phyloP scores from a whole-genome alignment of 2,329 filamentous ascomycete species.

The Neofusicoccum kwambonambiense region DNA sequence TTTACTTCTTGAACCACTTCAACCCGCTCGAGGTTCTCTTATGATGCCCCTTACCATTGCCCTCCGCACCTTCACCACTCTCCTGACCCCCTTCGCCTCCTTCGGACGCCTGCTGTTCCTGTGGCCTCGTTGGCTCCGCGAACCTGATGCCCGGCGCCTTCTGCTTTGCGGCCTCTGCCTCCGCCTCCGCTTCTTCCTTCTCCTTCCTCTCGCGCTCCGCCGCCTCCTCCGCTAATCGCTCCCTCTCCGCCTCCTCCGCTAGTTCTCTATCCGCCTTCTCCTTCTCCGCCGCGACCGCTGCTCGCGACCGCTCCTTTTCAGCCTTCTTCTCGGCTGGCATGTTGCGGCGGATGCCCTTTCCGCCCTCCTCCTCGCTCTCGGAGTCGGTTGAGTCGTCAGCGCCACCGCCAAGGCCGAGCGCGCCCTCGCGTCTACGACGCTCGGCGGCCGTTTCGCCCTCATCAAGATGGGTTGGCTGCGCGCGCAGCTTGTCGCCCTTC shows the following conservation, averaged over 20 bases:
- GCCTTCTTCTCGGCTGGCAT: conserved; percentile 4
- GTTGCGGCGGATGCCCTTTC: conserved; percentile 15
- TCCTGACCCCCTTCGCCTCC: neutral
- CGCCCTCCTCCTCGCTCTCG: conserved; percentile 51
- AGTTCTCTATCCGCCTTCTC: neutral
- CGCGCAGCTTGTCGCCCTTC: conserved; percentile 19
- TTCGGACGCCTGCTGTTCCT: neutral
- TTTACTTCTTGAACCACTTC: conserved; percentile 8
- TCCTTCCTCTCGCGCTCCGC: neutral
- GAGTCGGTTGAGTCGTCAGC: conserved; percentile 41
- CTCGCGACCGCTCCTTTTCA: neutral
- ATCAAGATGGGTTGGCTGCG: conserved; percentile 31
- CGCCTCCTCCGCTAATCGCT: neutral
- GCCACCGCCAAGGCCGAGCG: conserved; percentile 56
- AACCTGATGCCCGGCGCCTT: conserved; percentile 20
- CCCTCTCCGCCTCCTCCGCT: neutral
- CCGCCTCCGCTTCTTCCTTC: neutral
- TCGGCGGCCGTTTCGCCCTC: conserved; percentile 71
- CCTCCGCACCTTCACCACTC: neutral
- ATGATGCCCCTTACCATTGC: neutral
- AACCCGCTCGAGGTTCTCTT: conserved; percentile 13
- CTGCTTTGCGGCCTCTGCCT: neutral
- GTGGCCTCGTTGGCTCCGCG: conserved; percentile 15
- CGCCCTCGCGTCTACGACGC: conserved; percentile 69
- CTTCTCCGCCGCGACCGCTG: neutral